Evolutionary conservation across 208 protist genomes (phyloP), one percentile per base, ranked within the genome.

Genomic region (Angomonas deanei): DNA sequence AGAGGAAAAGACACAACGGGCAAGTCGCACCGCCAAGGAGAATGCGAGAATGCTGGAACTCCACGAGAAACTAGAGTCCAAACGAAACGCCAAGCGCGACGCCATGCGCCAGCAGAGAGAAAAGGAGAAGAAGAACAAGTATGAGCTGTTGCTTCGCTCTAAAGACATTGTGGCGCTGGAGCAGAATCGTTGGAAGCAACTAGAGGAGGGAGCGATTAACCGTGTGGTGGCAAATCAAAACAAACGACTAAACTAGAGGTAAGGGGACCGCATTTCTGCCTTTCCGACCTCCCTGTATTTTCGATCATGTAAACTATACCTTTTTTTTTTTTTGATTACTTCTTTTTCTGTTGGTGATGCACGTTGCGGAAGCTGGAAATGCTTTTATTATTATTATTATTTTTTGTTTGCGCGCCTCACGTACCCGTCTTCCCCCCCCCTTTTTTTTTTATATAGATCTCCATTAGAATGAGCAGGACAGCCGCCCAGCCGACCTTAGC

Each of bases 131-230:
- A 76, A 81, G 59, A 61, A 72, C 19, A 66, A 61, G 11, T 88
- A 92, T 54, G 82, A 90, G 52, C 24, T 81, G 24, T 31, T 89
- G 36, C 72, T 94, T 34, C 76, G 80, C 15, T 72, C 76, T 24
- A 75, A 78, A 61, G 82, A 85, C 49, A 65, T 62, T 33, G 71
- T 46, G n/a, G 78, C 77, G 15, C 73, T 90, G 56, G 88, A 94
- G 67, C 76, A 78, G 54, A 68, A 78, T 42, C 73, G 82, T 36
- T 94, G 88, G 88, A 49, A 56, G 32, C 80, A 91, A 56, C 74
- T 83, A 66, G 88, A 94, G 65, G 72, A 79, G 6, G 73, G 82
- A 23, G 67, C 83, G 24, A 74, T 78, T 27, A 80, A 83, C 50
- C 64, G 74, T n/a, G 56, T 81, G 21, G 67, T 67, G 15, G 33